Evolutionary conservation across 23 red algal species (phyloP), one percentile per base, ranked within the genome.

Genomic region (Chondrus crispus): DNA sequence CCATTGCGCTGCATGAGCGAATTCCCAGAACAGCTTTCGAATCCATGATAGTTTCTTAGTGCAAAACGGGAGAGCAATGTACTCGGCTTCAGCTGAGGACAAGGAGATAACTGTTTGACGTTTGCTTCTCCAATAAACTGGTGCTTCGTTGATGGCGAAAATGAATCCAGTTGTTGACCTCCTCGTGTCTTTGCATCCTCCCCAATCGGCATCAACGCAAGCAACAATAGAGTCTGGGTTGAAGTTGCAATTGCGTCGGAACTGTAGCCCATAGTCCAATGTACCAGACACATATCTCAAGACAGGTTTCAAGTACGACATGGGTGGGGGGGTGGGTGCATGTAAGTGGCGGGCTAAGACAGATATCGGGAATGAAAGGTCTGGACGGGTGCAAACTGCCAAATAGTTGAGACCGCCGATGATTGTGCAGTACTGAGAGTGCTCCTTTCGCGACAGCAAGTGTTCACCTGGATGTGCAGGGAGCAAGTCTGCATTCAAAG

Each of bases 111-210:
- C 44, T 8, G 43, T 38, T 62, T 76, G 14, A n/a, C 33, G 16
- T 19, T 57, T 74, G 41, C 55, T 70, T 75, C 60, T n/a, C 40
- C 85, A 74, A 7, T 44, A 74, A 13, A 88, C 35, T 52, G 64
- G 85, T 40, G 68, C 50, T 37, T 73, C 49, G 68, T 88, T 88
- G 46, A 88, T 8, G 40, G 42, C 36, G 46, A 88, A 74, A 35
- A 76, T 41, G 43, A 70, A 88, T n/a, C 68, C n/a, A 49, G 85
- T 77, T 20, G 64, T 88, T 41, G 85, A 88, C 41, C 36, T 88
- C 68, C 85, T 75, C 26, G 62, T 88, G 54, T 52, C 53, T 32
- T 68, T 62, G 46, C 62, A 50, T 48, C 85, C 64, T 66, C 9
- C 50, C 83, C 83, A 87, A 74, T 74, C 83, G 39, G 83, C 39